Evolutionary conservation across 192 early-diverging fungal species (phyloP).

Genomic region (Thoreauomyces humboldtii): DNA sequence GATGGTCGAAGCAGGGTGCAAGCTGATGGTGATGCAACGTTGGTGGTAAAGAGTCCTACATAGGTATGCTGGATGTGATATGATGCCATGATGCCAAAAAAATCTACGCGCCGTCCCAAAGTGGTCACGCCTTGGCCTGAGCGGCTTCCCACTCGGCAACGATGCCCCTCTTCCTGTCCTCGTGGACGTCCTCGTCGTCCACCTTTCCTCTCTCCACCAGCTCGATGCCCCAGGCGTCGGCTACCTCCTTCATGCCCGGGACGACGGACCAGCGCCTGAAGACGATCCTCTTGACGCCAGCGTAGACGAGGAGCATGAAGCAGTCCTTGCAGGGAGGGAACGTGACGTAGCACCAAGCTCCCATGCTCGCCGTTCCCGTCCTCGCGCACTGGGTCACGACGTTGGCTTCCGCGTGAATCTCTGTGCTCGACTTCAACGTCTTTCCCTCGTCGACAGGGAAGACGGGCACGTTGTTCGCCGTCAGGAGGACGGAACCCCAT

Average conservation of each 20-base stretch:
- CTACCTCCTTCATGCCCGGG: conserved; percentile 1
- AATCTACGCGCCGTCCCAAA: too few relatives aligned
- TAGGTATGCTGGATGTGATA: too few relatives aligned
- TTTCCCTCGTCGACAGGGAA: conserved; percentile 14
- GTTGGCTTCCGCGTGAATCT: conserved; percentile 28
- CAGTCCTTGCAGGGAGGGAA: conserved; percentile 34
- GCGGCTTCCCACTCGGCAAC: too few relatives aligned
- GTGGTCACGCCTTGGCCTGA: too few relatives aligned
- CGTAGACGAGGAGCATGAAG: conserved; percentile 18
- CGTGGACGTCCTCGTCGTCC: neutral
- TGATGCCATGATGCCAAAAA: too few relatives aligned
- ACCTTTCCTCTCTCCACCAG: conserved; percentile 18
- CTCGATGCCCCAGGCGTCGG: conserved; percentile 20
- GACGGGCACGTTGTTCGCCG: conserved; percentile 18
- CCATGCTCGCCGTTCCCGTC: neutral
- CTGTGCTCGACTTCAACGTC: conserved; percentile 1
- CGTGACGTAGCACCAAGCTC: conserved; percentile 20
- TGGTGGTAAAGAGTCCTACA: too few relatives aligned
- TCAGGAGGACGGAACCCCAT: neutral
- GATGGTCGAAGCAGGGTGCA: too few relatives aligned
- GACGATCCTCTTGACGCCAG: conserved; percentile 23
- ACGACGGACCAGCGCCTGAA: conserved; percentile 1
- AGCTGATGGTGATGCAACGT: too few relatives aligned
- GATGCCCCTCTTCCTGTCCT: too few relatives aligned
- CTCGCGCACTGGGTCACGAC: conserved; percentile 4